These are phyloP conservation scores for Nephelium lappaceum DNA, from an alignment of 345 rosid genomes.

Conservation along the genomic window DNA sequence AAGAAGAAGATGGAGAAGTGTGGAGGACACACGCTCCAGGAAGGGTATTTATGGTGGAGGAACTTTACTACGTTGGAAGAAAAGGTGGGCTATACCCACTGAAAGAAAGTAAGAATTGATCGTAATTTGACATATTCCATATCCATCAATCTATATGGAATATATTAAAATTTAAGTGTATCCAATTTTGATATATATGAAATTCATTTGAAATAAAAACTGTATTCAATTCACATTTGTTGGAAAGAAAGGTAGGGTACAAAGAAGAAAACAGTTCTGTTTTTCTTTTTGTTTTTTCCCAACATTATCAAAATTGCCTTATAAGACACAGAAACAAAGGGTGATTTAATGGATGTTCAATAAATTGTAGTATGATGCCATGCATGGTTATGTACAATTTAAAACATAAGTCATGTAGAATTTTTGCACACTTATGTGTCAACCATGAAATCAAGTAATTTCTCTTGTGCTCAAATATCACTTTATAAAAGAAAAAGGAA, in stretches of 20 bases:
- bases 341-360: neutral
- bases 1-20: conserved; percentile 37
- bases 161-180: too few species aligned
- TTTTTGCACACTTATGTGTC: neutral
- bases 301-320: neutral
- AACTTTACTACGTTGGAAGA: conserved; percentile 35
- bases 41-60: conserved; percentile 50
- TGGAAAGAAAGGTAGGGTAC: too few species aligned
- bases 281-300: too few species aligned
- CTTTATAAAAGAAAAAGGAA: too few species aligned
- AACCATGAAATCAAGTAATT: neutral
- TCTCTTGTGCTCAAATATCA: neutral
- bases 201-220: too few species aligned
- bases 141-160: too few species aligned
- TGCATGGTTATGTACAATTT: neutral
- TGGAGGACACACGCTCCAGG: conserved; percentile 70
- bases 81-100: conserved; percentile 50
- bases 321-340: conserved; percentile 5
- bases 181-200: too few species aligned
- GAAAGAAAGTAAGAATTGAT: too few species aligned
- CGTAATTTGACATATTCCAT: too few species aligned
- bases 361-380: neutral
- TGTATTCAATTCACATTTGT: too few species aligned
- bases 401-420: neutral
- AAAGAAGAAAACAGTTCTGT: conserved; percentile 19